Evolutionary conservation across 306 rosid genomes (phyloP).

Genomic region (Senna siamea): DNA sequence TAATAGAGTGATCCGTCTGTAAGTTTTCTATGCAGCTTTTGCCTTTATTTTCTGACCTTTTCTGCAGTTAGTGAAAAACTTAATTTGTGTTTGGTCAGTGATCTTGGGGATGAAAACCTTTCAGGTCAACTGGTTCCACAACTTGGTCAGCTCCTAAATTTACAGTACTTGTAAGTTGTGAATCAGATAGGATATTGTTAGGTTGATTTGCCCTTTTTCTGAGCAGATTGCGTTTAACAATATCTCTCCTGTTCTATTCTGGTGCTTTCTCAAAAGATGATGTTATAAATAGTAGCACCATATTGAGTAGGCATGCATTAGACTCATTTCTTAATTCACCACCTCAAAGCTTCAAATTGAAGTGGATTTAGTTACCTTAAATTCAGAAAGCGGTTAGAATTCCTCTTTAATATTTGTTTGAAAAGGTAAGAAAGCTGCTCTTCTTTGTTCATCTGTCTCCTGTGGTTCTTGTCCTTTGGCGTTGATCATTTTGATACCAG

Average conservation of each 20-base stretch:
- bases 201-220: background rate
- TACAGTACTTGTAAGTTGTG: conserved; percentile 55
- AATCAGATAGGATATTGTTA: conserved; percentile 2
- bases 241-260: background rate
- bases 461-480: background rate
- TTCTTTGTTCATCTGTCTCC: too few species aligned
- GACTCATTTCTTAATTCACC: background rate
- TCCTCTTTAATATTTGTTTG: background rate
- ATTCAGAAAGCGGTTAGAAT: background rate
- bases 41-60: background rate
- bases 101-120: conserved; percentile 66
- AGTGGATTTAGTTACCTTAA: background rate
- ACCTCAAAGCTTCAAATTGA: background rate
- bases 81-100: conserved; percentile 43
- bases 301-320: background rate
- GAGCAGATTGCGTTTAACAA: background rate
- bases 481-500: background rate
- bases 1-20: background rate
- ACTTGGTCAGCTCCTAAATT: conserved; percentile 44
- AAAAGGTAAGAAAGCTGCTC: background rate
- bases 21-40: background rate
- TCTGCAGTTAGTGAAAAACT: background rate
- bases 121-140: conserved; percentile 56
- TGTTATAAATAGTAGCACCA: background rate
- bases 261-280: background rate